Evolutionary conservation across 2,329 filamentous ascomycete species (phyloP).

Genomic region (Neonectria coccinea): DNA sequence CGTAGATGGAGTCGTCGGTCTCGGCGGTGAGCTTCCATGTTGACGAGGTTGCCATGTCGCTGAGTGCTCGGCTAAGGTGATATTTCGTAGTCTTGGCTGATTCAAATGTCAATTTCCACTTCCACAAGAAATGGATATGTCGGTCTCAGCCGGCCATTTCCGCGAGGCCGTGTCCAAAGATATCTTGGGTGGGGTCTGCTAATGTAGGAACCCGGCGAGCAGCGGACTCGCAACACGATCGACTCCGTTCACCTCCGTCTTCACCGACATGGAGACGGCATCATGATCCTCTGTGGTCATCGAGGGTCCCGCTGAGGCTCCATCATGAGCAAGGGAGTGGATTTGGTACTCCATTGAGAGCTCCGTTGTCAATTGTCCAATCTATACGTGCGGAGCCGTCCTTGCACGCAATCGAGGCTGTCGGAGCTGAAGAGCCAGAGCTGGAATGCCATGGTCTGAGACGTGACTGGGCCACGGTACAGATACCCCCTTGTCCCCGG

Average conservation of each 20-base stretch:
- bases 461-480: conserved; percentile 15
- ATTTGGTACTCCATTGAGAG: not conserved
- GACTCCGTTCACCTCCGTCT: conserved; percentile 30
- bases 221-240: conserved; percentile 11
- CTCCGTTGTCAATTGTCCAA: not conserved
- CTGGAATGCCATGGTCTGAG: not conserved
- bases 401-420: not conserved
- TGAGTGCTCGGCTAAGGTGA: not conserved
- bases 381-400: not conserved
- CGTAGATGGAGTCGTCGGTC: not conserved
- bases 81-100: not conserved
- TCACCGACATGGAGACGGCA: not conserved
- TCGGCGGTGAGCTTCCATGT: not conserved
- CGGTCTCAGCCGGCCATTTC: conserved; percentile 17
- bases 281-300: not conserved
- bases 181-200: conserved; percentile 19
- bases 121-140: not conserved
- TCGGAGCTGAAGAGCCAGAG: not conserved
- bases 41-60: not conserved
- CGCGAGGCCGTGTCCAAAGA: conserved; percentile 8
- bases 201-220: conserved; percentile 28
- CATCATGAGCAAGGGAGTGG: not conserved
- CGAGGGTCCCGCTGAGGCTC: conserved; percentile 1
- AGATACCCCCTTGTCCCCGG: conserved; percentile 2
- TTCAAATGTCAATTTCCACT: not conserved